Percentiles rank a stretch among this genome's conserved stretches.
Conservation (phyloP, 345 rosid genomes). For the Arabidopsis arenosa region DNA sequence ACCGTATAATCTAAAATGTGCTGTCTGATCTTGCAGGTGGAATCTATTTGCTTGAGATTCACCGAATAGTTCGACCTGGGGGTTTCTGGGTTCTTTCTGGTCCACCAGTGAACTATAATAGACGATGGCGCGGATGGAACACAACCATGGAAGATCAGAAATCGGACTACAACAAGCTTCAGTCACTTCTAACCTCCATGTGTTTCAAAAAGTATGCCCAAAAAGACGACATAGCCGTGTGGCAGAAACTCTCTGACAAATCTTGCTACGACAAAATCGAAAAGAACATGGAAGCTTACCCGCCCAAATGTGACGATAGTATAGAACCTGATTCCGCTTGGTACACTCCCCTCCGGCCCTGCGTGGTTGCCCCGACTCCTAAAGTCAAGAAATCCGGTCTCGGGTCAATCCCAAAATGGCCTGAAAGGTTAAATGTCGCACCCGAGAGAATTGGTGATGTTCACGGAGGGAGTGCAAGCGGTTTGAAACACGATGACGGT, state of each 20-base stretch:
- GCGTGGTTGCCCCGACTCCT: slow-evolving; percentile 78
- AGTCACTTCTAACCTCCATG: slow-evolving; percentile 77
- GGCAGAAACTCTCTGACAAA: slow-evolving; percentile 81
- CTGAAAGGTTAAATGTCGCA: slow-evolving; percentile 64
- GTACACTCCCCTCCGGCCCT: slow-evolving; percentile 95
- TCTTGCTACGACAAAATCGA: slow-evolving; percentile 75
- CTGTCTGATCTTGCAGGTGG: slow-evolving; percentile 66
- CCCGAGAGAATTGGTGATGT: slow-evolving; percentile 75
- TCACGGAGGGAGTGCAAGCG: slow-evolving; percentile 65
- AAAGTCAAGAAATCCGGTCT: slow-evolving; percentile 61
- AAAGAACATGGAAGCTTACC: slow-evolving; percentile 66
- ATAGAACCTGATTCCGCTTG: slow-evolving; percentile 94
- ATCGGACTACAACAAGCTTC: slow-evolving; percentile 81
- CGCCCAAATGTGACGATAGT: slow-evolving; percentile 92
- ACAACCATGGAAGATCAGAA: slow-evolving; percentile 91
- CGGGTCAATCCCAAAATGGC: slow-evolving; percentile 81
- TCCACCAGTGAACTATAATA: slow-evolving; percentile 90
- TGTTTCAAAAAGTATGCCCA: slow-evolving; percentile 85
- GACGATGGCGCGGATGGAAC: slow-evolving; percentile 96
- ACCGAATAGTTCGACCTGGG: slow-evolving; percentile 95
- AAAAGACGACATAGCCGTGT: slow-evolving; percentile 92
- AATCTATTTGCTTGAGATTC: slow-evolving; percentile 87
- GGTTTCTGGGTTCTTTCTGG: slow-evolving; percentile 99
- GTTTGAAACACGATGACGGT: slow-evolving; percentile 75
- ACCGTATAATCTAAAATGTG: not conserved